phyloP scores from a whole-genome alignment of 164 flowering plant species.

The Berberis thunbergii region DNA sequence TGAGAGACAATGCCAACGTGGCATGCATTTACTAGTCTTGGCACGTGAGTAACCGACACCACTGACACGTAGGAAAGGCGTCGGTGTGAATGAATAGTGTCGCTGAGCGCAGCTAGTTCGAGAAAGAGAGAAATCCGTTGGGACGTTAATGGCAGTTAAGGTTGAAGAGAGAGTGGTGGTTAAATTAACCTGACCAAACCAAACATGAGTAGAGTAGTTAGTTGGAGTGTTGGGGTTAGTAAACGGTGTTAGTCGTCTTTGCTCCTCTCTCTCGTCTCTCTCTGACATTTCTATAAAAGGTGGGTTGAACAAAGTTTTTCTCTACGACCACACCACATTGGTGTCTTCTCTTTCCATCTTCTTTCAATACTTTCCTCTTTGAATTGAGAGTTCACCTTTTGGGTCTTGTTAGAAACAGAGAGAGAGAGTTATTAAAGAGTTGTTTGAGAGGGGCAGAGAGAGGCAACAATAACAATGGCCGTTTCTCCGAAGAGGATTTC shows the following conservation, averaged over 20 bases:
- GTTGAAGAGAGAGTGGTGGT: neutral
- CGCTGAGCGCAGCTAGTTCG: neutral
- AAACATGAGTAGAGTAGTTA: neutral
- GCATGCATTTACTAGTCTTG: neutral
- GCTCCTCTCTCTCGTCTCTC: neutral
- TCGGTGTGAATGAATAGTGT: neutral
- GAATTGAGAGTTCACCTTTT: too few relatives aligned
- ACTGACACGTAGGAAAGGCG: conserved; percentile 5
- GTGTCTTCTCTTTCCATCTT: neutral
- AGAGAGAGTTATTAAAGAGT: too few relatives aligned
- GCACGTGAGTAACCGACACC: conserved; percentile 5
- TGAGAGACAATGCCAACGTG: neutral
- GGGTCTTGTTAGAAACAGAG: too few relatives aligned
- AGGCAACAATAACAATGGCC: neutral
- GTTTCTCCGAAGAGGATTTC: neutral
- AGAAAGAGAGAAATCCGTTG: neutral
- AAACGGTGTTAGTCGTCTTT: neutral
- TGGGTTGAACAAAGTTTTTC: conserved; percentile 9
- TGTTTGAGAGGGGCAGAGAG: too few relatives aligned
- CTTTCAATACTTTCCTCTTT: neutral
- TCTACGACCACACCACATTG: conserved; percentile 9
- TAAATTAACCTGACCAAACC: neutral
- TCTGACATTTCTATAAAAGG: conserved; percentile 23
- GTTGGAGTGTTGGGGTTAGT: neutral
- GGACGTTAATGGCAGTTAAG: conserved; percentile 17